Conservation (phyloP, 805 yeast genomes). For the Lipomyces orientalis region DNA sequence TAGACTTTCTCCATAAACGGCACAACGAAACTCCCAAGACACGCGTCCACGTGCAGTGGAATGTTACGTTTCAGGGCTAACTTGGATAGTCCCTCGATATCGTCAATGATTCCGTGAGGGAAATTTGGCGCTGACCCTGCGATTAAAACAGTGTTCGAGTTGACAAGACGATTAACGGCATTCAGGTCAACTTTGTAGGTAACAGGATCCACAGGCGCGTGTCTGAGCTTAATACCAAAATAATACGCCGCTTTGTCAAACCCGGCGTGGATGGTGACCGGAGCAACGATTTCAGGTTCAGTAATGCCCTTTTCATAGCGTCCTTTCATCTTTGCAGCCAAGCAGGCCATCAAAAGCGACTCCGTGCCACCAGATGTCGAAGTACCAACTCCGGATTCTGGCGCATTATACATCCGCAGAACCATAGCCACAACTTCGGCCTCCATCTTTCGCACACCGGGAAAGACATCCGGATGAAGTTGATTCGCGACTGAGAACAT, state of each 20-base stretch:
- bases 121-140: conserved; percentile 97
- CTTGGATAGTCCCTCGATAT: conserved; percentile 71
- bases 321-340: conserved; percentile 86
- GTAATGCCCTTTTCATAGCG: conserved; percentile 57
- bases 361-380: conserved; percentile 96
- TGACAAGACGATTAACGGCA: conserved; percentile 69
- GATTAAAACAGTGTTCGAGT: conserved; percentile 77
- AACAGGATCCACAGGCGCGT: conserved; percentile 73
- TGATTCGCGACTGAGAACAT: conserved; percentile 89
- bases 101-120: conserved; percentile 96
- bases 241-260: conserved; percentile 91
- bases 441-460: conserved; percentile 96
- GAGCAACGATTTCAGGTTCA: conserved; percentile 86
- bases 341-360: conserved; percentile 81
- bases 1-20: conserved; percentile 77
- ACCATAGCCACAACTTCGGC: conserved; percentile 89
- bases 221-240: conserved; percentile 82
- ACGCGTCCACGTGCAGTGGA: conserved; percentile 94
- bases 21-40: conserved; percentile 90
- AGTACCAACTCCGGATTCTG: conserved; percentile 74
- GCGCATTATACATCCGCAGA: conserved; percentile 78
- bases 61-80: conserved; percentile 70
- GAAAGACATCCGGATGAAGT: conserved; percentile 95
- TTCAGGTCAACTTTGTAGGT: conserved; percentile 70
- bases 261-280: conserved; percentile 91